Conservation (phyloP, 805 yeast species). For the Metahyphopichia silvanorum region DNA sequence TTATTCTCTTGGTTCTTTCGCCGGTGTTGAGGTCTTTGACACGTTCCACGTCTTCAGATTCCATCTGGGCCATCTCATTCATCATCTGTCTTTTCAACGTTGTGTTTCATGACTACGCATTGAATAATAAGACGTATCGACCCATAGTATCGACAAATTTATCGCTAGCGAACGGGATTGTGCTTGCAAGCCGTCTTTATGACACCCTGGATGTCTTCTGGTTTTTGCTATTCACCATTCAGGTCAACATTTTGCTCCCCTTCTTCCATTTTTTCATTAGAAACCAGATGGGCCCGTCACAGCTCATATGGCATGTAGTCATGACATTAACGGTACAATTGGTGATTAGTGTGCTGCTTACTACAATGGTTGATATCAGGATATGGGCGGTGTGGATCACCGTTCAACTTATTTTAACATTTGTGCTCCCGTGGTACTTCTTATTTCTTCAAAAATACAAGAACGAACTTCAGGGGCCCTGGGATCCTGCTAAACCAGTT, state of each 20-base stretch:
- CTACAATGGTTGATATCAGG: conserved; percentile 27
- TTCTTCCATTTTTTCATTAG: conserved; percentile 62
- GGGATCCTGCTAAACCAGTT: conserved; percentile 85
- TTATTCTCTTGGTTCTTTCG: conserved; percentile 72
- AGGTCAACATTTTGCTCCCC: conserved; percentile 71
- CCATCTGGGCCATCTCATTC: conserved; percentile 88
- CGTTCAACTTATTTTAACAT: conserved; percentile 44
- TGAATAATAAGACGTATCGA: conserved; percentile 39
- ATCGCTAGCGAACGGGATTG: conserved; percentile 81
- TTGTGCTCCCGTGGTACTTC: conserved; percentile 69
- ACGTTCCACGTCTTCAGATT: conserved; percentile 85
- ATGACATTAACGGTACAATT: conserved; percentile 10
- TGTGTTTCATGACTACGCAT: conserved; percentile 63
- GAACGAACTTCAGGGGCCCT: conserved; percentile 86
- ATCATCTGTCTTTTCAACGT: conserved; percentile 74
- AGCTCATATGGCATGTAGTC: conserved; percentile 11
- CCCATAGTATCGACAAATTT: conserved; percentile 77
- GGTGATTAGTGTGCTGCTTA: conserved; percentile 13
- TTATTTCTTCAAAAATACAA: conserved; percentile 72
- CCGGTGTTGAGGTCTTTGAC: conserved; percentile 90
- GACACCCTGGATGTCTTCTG: conserved; percentile 78
- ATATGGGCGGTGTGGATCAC: conserved; percentile 48
- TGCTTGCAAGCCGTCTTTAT: conserved; percentile 80
- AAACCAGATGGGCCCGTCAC: conserved; percentile 26
- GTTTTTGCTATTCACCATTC: conserved; percentile 71